A percentile compares a stretch with the other conserved stretches of the same genome.
Conservation (phyloP, 2,329 filamentous ascomycete genomes). For the Monosporascus sp. region DNA sequence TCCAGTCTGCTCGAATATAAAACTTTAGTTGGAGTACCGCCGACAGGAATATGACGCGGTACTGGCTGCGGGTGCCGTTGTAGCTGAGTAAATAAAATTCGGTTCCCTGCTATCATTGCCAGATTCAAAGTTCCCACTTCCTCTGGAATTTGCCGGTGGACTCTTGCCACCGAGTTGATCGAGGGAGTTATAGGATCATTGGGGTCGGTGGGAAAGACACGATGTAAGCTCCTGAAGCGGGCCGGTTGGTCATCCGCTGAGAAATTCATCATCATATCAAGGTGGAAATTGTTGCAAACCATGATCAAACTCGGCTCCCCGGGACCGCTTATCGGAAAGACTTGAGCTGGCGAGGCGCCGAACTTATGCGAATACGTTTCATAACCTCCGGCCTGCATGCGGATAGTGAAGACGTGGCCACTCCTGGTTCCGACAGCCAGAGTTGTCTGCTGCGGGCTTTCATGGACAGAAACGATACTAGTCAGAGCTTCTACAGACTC, state of each 20-base stretch:
- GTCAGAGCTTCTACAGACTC: slow-evolving; percentile 37
- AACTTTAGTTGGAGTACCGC: slow-evolving; percentile 45
- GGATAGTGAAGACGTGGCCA: slow-evolving; percentile 44
- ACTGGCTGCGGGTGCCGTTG: slow-evolving; percentile 29
- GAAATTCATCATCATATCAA: slow-evolving; percentile 20
- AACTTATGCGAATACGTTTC: slow-evolving; percentile 15
- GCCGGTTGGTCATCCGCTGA: slow-evolving; percentile 3
- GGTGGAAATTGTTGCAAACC: slow-evolving; percentile 30
- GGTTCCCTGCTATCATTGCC: slow-evolving; percentile 45
- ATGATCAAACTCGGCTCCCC: slow-evolving; percentile 41
- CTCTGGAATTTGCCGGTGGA: slow-evolving; percentile 36
- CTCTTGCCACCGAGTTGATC: slow-evolving; percentile 42
- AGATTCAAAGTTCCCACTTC: slow-evolving; percentile 36
- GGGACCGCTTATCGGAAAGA: slow-evolving; percentile 23
- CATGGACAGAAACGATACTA: slow-evolving; percentile 35
- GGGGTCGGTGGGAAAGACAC: slow-evolving; percentile 49
- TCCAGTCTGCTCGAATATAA: slow-evolving; percentile 51
- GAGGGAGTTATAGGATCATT: slow-evolving; percentile 42
- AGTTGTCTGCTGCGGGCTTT: slow-evolving; percentile 21
- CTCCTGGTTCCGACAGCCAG: slow-evolving; percentile 46
- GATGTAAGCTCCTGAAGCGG: slow-evolving; percentile 36
- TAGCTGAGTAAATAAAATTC: slow-evolving; percentile 50
- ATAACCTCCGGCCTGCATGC: slow-evolving; percentile 13
- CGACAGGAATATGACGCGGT: slow-evolving; percentile 20
- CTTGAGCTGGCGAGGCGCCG: slow-evolving; percentile 24